Conservation (phyloP, 108 stramenopile species). For the Fragilariopsis cylindrus region DNA sequence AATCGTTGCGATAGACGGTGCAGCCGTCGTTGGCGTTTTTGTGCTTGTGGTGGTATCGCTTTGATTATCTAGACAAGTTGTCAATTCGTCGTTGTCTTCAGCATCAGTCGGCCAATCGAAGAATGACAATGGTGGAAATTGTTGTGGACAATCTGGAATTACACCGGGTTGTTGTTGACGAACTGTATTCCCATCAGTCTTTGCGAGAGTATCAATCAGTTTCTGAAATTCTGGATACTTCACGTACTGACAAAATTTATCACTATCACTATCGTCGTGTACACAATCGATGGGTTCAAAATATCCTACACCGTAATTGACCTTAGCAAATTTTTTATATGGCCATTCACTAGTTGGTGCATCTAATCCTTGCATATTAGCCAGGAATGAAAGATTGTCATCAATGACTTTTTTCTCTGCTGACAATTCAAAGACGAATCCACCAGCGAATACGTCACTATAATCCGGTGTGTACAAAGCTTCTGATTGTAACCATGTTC, state of each 20-base stretch:
- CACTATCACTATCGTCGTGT: constrained; percentile 5
- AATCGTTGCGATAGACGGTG: neutral
- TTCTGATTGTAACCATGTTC: constrained; percentile 33
- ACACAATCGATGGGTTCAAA: constrained; percentile 34
- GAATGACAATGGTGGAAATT: constrained; percentile 14
- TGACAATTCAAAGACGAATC: constrained; percentile 51
- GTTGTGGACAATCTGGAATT: constrained; percentile 28
- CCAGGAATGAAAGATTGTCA: neutral
- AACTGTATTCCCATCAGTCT: neutral
- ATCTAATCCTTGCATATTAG: neutral
- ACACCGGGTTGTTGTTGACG: neutral
- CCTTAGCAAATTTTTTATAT: constrained; percentile 22
- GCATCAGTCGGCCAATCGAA: constrained; percentile 37
- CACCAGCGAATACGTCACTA: constrained; percentile 39
- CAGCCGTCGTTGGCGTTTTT: neutral
- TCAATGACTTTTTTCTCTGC: constrained; percentile 29
- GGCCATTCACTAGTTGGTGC: constrained; percentile 24
- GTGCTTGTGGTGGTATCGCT: neutral
- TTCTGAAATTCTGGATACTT: constrained; percentile 14
- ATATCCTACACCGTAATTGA: constrained; percentile 42
- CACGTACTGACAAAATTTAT: neutral
- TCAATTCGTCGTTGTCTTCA: constrained; percentile 1
- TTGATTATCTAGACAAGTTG: neutral
- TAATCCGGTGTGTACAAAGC: constrained; percentile 25
- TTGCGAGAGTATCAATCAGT: neutral